These are phyloP conservation scores for Litchi chinensis DNA, from an alignment of 345 rosid species.

Conservation along the genomic window DNA sequence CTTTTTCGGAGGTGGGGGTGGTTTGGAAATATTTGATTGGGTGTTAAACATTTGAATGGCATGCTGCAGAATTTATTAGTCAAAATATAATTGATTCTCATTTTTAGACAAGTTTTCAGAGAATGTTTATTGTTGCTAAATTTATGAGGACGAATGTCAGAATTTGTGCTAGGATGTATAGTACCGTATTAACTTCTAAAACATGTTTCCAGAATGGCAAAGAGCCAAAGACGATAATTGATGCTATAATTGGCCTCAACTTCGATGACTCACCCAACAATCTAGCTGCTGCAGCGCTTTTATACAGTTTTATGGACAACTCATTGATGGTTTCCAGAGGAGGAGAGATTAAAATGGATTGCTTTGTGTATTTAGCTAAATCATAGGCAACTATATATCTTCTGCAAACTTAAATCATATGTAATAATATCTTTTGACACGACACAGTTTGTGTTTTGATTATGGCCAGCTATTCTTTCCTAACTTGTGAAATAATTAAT, in stretches of 20 bases:
- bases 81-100: not conserved
- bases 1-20: no score
- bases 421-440: no score
- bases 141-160: not conserved
- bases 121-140: not conserved
- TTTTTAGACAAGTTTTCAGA: not conserved
- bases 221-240: slow-evolving; percentile 67
- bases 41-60: no score
- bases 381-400: not conserved
- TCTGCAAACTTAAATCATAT: no score
- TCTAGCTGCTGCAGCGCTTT: slow-evolving; percentile 81
- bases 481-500: not conserved
- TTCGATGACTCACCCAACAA: slow-evolving; percentile 79
- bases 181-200: slow-evolving; percentile 16
- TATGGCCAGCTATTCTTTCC: not conserved
- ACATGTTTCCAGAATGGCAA: slow-evolving; percentile 61
- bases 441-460: not conserved
- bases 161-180: not conserved
- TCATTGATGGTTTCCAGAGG: not conserved
- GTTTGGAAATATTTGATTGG: no score
- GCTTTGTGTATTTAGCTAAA: not conserved
- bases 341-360: not conserved
- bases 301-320: slow-evolving; percentile 30
- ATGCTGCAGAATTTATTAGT: no score
- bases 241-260: slow-evolving; percentile 76